Evolutionary conservation across 139 green algal genomes (phyloP), one percentile per base, ranked within the genome.

Genomic region (Chara braunii): DNA sequence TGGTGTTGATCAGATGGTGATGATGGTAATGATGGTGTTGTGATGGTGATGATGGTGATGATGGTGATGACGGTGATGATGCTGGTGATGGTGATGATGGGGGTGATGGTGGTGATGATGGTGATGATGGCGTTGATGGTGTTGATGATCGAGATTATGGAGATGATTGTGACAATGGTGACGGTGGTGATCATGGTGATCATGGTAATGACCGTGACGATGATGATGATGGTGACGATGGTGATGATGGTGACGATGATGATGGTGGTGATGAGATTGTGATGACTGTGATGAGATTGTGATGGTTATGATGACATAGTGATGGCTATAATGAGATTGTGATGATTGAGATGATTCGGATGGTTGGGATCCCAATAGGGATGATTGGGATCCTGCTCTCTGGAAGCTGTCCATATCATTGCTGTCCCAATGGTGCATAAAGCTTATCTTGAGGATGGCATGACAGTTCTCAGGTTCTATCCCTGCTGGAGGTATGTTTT

Each of bases 201-300:
- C 18, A 48, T 48, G 40, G 18, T 48, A 18, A 48, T 48, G 40
- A 48, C 18, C 18, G 18, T 48, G 40, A 48, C 18, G 40, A 48
- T 48, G 40, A 48, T 48, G 40, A 48, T 48, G 40, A 48, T 48
- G 40, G 18, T 48, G 40, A 48, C 18, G 40, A 48, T 48, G 40
- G 18, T 48, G 40, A 48, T 48, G 40, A 48, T 48, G 40, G 18
- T 48, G 40, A 48, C 18, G 40, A 48, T 48, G 40, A 48, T 48
- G 40, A 18, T 48, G 40, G 40, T 48, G 40, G 40, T 48, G 40
- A 18, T 48, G 40, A 48, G 40, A 48, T n/a, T 48, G 40, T 18
- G 18, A 48, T 48, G 40, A 48, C 18, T 18, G 18, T 18, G 40
- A 48, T 18, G 40, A 48, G 40, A 48, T 48, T 18, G 18, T 48